Evolutionary conservation across 768 basidiomycete species (phyloP).

Genomic region (Myochromella boudieri): DNA sequence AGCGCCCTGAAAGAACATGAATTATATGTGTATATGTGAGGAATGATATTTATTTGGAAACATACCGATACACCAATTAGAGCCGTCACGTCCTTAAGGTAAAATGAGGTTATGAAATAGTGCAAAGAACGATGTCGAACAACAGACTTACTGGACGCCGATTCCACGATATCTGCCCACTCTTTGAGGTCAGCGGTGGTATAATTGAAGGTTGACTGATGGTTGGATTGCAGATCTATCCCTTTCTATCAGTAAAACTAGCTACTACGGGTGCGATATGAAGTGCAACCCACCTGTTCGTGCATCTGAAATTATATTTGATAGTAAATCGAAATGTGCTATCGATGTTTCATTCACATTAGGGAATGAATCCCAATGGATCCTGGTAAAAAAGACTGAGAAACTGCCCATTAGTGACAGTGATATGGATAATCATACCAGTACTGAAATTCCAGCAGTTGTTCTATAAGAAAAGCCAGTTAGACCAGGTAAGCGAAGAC

Average conservation of each 20-base stretch:
- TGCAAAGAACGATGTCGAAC: no score
- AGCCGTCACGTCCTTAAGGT: not conserved
- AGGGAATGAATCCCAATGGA: constrained; percentile 13
- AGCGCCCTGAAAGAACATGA: constrained; percentile 12
- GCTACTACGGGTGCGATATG: not conserved
- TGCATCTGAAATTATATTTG: constrained; percentile 4
- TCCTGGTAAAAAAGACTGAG: not conserved
- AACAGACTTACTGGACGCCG: constrained; percentile 4
- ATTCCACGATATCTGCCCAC: constrained; percentile 12
- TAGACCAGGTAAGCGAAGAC: not conserved
- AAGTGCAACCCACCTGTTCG: constrained; percentile 7
- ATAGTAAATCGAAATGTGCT: not conserved
- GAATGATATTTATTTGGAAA: not conserved
- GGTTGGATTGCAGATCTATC: constrained; percentile 7
- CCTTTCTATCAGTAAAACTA: no score
- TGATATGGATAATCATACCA: constrained; percentile 2
- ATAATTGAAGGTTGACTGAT: not conserved
- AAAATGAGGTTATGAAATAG: no score
- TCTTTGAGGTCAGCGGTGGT: constrained; percentile 9
- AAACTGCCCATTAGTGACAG: not conserved
- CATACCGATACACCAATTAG: constrained; percentile 14
- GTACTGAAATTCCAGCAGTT: constrained; percentile 10
- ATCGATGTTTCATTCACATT: not conserved
- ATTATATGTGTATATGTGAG: not conserved
- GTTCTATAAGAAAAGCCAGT: constrained; percentile 2